Conservation (phyloP, 148 eudicot genomes). For the Nepenthes mirabilis region DNA sequence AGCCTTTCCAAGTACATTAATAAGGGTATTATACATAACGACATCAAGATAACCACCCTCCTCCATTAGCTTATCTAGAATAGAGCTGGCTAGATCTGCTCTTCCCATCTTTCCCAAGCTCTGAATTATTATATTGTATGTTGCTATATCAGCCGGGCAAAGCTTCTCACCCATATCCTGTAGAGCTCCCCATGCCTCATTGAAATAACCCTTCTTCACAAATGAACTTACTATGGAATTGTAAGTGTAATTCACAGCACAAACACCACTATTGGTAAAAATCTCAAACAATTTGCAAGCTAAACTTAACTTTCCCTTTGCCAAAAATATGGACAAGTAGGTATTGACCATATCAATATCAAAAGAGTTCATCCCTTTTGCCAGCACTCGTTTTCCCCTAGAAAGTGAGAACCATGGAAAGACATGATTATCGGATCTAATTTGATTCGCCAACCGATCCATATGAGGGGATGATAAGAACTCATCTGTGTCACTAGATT, state of each 20-base stretch:
- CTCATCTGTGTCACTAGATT: constrained; percentile 23
- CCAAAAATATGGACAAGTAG: constrained; percentile 64
- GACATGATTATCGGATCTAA: constrained; percentile 9
- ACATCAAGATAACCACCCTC: constrained; percentile 81
- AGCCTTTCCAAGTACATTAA: constrained; percentile 70
- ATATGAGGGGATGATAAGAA: constrained; percentile 87
- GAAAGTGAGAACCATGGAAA: constrained; percentile 32
- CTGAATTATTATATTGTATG: constrained; percentile 68
- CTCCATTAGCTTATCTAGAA: constrained; percentile 47
- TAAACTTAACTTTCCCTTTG: constrained; percentile 62
- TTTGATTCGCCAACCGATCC: constrained; percentile 54
- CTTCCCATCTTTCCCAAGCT: constrained; percentile 75
- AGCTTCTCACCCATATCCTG: constrained; percentile 55
- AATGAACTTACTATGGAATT: constrained; percentile 82
- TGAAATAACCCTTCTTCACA: constrained; percentile 70
- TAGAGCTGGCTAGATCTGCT: constrained; percentile 57
- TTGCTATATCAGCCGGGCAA: constrained; percentile 62
- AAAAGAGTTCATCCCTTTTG: constrained; percentile 39
- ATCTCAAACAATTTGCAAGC: constrained; percentile 79
- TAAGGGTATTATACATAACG: constrained; percentile 86
- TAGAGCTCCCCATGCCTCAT: constrained; percentile 66
- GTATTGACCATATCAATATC: constrained; percentile 79
- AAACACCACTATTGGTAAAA: constrained; percentile 53
- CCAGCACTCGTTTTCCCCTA: constrained; percentile 50
- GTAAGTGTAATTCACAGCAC: constrained; percentile 61